Evolutionary conservation across 2,329 filamentous ascomycete genomes (phyloP).

Genomic region (Colletotrichum eremochloae): DNA sequence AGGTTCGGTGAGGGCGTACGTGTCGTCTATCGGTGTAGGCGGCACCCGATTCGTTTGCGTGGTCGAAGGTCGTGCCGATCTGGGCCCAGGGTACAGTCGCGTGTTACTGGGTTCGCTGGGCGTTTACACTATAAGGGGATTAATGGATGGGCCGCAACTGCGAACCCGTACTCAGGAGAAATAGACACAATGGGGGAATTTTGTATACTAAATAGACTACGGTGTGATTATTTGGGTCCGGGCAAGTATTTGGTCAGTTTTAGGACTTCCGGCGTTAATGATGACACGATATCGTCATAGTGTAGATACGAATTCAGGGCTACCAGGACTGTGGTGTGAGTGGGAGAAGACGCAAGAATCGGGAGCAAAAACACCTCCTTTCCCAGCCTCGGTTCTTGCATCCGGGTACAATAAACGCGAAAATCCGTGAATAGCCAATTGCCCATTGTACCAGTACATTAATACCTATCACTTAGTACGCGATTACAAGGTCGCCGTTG

Average conservation of each 20-base stretch:
- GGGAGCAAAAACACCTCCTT: not conserved
- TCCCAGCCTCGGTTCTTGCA: not conserved
- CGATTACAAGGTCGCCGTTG: too few relatives aligned
- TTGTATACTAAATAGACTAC: too few relatives aligned
- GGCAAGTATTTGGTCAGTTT: too few relatives aligned
- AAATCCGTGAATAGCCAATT: too few relatives aligned
- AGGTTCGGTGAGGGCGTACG: not conserved
- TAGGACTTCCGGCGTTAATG: not conserved
- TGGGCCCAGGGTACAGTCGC: not conserved
- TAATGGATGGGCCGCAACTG: not conserved
- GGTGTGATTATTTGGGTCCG: not conserved
- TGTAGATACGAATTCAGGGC: not conserved
- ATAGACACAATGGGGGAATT: not conserved
- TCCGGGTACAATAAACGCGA: too few relatives aligned
- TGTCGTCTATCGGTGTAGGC: not conserved
- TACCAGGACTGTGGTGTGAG: not conserved
- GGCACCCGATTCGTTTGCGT: not conserved
- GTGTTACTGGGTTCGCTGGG: not conserved
- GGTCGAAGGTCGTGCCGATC: constrained; percentile 1
- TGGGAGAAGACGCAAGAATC: not conserved
- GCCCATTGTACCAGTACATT: too few relatives aligned
- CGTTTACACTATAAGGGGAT: not conserved
- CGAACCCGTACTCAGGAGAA: not conserved
- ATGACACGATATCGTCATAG: not conserved
- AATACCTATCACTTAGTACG: too few relatives aligned